Conservation (phyloP, 2,329 filamentous ascomycete species). For the Aschersonia sp. region DNA sequence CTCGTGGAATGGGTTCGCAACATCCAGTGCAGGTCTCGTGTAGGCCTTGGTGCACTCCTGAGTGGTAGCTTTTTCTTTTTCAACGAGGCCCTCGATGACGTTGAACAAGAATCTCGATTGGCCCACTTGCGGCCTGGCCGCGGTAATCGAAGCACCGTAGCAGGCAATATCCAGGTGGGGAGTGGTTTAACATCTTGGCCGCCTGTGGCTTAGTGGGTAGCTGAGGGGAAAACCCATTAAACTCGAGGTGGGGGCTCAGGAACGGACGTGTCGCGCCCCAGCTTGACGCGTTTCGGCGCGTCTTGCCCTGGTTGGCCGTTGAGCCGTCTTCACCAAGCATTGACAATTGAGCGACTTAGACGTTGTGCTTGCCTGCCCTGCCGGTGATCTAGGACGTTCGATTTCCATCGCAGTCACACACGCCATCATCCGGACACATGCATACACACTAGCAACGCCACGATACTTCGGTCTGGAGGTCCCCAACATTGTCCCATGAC, state of each 20-base stretch:
- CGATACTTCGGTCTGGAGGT: neutral
- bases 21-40: too few relatives aligned
- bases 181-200: neutral
- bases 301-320: slow-evolving; percentile 10
- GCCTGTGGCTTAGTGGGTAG: slow-evolving; percentile 3
- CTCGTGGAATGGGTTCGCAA: too few relatives aligned
- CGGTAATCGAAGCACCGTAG: neutral
- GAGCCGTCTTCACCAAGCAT: neutral
- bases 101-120: neutral
- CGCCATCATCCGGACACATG: neutral
- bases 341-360: too few relatives aligned
- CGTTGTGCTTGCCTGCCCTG: too few relatives aligned
- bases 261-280: slow-evolving; percentile 11
- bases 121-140: neutral
- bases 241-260: slow-evolving; percentile 8
- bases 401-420: neutral
- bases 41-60: too few relatives aligned
- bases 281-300: slow-evolving; percentile 16
- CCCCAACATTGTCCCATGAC: slow-evolving; percentile 6
- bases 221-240: slow-evolving; percentile 16
- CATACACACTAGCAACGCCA: neutral
- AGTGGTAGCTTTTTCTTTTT: neutral
- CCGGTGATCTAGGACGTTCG: too few relatives aligned
- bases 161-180: too few relatives aligned
- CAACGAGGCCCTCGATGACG: neutral